A percentile compares a stretch with the other conserved stretches of the same genome.
Evolutionary conservation across 169 alveolate genomes (phyloP).

Genomic region (Toxoplasma gondii): DNA sequence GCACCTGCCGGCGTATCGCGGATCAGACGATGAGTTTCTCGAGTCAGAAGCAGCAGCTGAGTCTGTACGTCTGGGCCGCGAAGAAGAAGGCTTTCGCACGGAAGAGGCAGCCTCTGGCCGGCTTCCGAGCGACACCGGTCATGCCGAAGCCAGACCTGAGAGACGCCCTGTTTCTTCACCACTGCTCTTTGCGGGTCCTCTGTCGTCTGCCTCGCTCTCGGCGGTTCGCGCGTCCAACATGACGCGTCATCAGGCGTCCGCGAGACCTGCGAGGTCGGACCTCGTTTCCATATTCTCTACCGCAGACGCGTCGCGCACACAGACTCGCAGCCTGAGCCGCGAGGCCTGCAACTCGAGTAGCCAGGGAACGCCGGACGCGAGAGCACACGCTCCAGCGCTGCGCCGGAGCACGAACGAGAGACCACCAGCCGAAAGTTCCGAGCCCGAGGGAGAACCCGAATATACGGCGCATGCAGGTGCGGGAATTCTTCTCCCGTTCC

Average conservation of each 20-base stretch:
- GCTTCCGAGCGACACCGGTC: too few relatives aligned
- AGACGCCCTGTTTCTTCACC: neutral
- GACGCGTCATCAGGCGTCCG: neutral
- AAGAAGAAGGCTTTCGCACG: too few relatives aligned
- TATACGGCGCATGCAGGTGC: neutral
- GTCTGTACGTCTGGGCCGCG: too few relatives aligned
- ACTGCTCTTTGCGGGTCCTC: neutral
- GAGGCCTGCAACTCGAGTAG: too few relatives aligned
- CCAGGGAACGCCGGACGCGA: too few relatives aligned
- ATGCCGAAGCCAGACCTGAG: too few relatives aligned
- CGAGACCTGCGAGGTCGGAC: too few relatives aligned
- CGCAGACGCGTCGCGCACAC: neutral
- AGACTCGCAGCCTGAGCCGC: neutral
- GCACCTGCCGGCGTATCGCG: neutral
- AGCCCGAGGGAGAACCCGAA: neutral
- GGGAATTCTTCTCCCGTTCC: neutral
- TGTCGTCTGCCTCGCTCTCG: neutral
- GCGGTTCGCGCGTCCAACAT: neutral
- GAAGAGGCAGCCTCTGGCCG: too few relatives aligned
- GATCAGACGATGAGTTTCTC: neutral
- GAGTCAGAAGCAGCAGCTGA: neutral
- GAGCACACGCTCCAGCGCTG: too few relatives aligned
- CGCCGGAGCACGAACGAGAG: neutral
- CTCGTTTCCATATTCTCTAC: conserved; percentile 24
- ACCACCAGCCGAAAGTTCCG: neutral